Evolutionary conservation across 805 yeast species (phyloP).

Genomic region (Saturnispora ahearnii): DNA sequence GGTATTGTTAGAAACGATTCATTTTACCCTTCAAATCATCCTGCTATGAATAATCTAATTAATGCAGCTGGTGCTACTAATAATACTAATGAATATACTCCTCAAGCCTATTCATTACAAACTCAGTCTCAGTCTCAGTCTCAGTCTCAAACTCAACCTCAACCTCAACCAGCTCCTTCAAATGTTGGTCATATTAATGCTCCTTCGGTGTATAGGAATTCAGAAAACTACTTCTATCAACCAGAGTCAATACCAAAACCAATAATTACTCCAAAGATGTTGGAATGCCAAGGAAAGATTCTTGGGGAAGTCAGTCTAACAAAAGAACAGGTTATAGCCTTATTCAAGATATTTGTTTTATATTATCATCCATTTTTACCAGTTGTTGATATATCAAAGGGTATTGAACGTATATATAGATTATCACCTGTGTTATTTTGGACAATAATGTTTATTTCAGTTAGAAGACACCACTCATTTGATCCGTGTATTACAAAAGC

Average conservation of each 20-base stretch:
- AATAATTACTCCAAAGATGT: constrained; percentile 21
- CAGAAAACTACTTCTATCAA: constrained; percentile 9
- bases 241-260: constrained; percentile 18
- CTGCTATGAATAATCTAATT: constrained; percentile 4
- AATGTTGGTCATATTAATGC: not conserved
- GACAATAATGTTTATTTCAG: constrained; percentile 82
- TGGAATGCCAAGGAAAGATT: constrained; percentile 56
- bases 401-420: constrained; percentile 72
- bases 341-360: constrained; percentile 63
- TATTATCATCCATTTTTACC: constrained; percentile 82
- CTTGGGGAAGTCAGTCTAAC: constrained; percentile 60
- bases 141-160: not conserved
- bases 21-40: not conserved
- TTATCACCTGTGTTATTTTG: constrained; percentile 87
- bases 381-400: constrained; percentile 70
- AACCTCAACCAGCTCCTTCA: not conserved
- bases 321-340: constrained; percentile 48
- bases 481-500: constrained; percentile 16
- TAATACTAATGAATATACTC: not conserved
- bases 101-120: not conserved
- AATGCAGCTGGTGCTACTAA: constrained; percentile 1
- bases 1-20: constrained; percentile 1
- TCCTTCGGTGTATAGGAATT: constrained; percentile 4
- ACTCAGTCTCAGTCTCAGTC: not conserved
- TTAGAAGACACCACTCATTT: constrained; percentile 48